A percentile compares a stretch with the other conserved stretches of the same genome.
Conservation (phyloP, 352 stramenopile species). For the Phytophthora hybrid region DNA sequence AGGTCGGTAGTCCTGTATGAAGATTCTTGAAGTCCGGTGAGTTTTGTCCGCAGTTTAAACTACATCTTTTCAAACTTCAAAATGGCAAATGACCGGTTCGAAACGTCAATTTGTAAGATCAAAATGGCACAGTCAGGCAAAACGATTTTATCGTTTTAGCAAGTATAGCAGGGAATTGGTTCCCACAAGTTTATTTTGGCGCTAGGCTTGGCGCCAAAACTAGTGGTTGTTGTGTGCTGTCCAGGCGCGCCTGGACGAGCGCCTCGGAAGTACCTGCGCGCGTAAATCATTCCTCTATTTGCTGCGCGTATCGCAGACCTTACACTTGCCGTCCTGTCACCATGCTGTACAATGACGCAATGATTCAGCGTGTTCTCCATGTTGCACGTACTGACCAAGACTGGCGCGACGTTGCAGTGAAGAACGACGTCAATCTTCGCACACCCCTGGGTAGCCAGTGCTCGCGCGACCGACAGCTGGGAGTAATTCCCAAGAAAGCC, state of each 20-base stretch:
- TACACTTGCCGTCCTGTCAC: neutral
- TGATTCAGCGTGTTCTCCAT: neutral
- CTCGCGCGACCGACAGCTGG: neutral
- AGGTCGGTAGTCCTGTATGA: no score
- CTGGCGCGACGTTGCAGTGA: slow-evolving; percentile 7
- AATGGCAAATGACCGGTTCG: neutral
- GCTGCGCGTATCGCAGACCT: neutral
- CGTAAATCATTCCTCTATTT: neutral
- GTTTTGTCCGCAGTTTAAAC: no score
- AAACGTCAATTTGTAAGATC: neutral
- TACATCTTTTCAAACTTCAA: neutral
- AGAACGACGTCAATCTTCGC: slow-evolving; percentile 6
- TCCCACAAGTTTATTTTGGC: no score
- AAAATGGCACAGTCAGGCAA: neutral
- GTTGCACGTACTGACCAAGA: slow-evolving; percentile 2
- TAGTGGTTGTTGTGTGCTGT: neutral
- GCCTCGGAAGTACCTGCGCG: no score
- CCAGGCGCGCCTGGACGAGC: neutral
- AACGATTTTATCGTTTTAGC: neutral
- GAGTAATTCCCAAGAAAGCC: neutral
- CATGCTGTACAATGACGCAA: slow-evolving; percentile 7
- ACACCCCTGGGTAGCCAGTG: slow-evolving; percentile 2
- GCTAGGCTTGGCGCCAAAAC: neutral
- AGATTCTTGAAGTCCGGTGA: no score
- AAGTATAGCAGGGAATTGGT: neutral